A percentile compares a stretch with the other conserved stretches of the same genome.
These are phyloP conservation scores for Gossypium mustelinum DNA, from an alignment of 345 rosid genomes.

Conservation along the genomic window DNA sequence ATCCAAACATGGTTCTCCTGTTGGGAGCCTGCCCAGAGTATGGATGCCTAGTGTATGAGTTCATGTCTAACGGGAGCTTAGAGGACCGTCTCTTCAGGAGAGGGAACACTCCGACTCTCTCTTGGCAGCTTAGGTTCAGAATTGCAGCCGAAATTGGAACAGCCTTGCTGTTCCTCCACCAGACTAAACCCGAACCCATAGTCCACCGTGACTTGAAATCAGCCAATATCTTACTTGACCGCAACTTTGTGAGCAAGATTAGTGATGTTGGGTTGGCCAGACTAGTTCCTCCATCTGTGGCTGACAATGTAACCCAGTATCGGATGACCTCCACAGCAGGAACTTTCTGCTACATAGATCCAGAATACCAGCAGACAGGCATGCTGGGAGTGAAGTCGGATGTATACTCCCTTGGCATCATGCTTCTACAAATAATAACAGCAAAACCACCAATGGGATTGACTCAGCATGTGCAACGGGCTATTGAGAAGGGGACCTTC, in stretches of 20 bases:
- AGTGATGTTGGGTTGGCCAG: conserved; percentile 89
- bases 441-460: conserved; percentile 78
- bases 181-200: conserved; percentile 83
- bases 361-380: conserved; percentile 91
- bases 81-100: conserved; percentile 68
- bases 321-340: conserved; percentile 87
- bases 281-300: conserved; percentile 79
- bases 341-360: conserved; percentile 88
- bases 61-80: conserved; percentile 84
- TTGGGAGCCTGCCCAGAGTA: conserved; percentile 90
- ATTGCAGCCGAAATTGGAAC: conserved; percentile 86
- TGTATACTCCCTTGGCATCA: conserved; percentile 73
- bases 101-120: conserved; percentile 56
- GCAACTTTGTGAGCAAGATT: conserved; percentile 83
- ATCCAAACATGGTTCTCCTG: conserved; percentile 88
- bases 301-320: conserved; percentile 74
- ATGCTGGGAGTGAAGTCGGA: conserved; percentile 86
- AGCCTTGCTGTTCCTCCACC: conserved; percentile 74
- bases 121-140: conserved; percentile 81
- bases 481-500: conserved; percentile 58
- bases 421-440: conserved; percentile 67
- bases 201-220: conserved; percentile 90
- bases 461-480: conserved; percentile 58
- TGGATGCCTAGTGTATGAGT: conserved; percentile 90
- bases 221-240: conserved; percentile 75